phyloP scores from a whole-genome alignment of 73 alveolate genomes.

The Urostyla sp. region DNA sequence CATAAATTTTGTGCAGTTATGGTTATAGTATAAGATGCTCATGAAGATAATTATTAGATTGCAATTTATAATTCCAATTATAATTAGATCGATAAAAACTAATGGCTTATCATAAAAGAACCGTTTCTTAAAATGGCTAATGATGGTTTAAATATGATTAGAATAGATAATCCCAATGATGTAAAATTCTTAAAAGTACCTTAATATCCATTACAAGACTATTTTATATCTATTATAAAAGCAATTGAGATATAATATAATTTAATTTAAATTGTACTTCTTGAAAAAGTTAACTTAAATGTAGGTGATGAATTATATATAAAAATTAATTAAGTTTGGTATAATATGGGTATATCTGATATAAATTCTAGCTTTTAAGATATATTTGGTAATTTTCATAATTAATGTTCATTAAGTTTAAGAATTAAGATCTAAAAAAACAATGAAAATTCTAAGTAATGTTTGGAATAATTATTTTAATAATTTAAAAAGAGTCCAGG shows the following conservation, averaged over 20 bases:
- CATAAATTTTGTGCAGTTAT: background rate
- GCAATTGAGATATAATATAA: background rate
- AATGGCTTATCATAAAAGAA: constrained; percentile 1
- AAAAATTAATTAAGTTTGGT: background rate
- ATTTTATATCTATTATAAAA: background rate
- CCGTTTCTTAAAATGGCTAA: background rate
- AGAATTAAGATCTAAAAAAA: background rate
- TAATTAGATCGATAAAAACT: background rate
- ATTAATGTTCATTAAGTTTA: background rate
- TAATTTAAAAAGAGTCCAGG: background rate
- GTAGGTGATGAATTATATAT: background rate
- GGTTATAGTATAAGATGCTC: background rate
- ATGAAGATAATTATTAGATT: background rate
- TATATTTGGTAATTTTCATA: background rate
- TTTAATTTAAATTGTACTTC: background rate
- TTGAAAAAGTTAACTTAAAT: background rate
- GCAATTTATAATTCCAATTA: background rate
- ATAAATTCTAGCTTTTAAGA: background rate
- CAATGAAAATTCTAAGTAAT: background rate
- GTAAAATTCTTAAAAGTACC: background rate
- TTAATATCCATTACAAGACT: background rate
- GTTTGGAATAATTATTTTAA: background rate
- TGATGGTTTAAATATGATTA: background rate
- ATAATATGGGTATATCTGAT: background rate
- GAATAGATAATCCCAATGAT: background rate